Base-by-base conservation (phyloP, 2,329 filamentous ascomycete species). In the Dothistroma pini region DNA sequence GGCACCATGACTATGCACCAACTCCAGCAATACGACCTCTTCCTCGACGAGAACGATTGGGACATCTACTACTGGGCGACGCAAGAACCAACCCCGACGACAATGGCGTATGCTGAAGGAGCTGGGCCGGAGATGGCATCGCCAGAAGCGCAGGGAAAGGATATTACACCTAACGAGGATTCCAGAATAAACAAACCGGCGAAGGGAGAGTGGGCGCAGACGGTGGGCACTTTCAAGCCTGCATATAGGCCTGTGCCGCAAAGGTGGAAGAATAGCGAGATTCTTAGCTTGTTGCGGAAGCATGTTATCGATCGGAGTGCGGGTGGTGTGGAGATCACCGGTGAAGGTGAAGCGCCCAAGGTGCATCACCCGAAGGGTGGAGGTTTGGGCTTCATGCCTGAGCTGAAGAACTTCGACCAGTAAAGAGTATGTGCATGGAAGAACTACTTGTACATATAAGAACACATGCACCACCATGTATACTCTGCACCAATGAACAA, bases 61-160 rank as follows among this genome's bases (percentile, higher is more conserved):
- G 95, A 99, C 75, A 97, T 99, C 64, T 99, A 99, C 83, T 99
- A 99, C 83, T 99, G 95, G 95, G 91, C 90, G 3, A 99, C 95
- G 16, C 95, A 99, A 77, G 87, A 91, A 69, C 82, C 88, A 12
- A 78, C 84, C 4, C 79, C 81, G 1, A 83, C 83, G n/a, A 83
- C 85, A 35, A 75, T 80, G 57, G 80, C 85, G 60, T 81, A 81
- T 52, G 81, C 83, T 5, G 83, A 86, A 66, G 81, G 83, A 31
- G 78, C 76, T 29, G 77, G 76, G n/a, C 71, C 77, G 2, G 75
- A 75, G 12, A 65, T 76, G 62, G 77, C 81, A 11, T 75, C 76
- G 4, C 72, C 76, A 7, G 74, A 75, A 50, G 79, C 77, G 21
- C 78, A 80, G 66, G 80, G 80, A 63, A 75, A 75, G 63, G 73